Conservation (phyloP, 2,329 filamentous ascomycete species). For the Endothia cerciana region DNA sequence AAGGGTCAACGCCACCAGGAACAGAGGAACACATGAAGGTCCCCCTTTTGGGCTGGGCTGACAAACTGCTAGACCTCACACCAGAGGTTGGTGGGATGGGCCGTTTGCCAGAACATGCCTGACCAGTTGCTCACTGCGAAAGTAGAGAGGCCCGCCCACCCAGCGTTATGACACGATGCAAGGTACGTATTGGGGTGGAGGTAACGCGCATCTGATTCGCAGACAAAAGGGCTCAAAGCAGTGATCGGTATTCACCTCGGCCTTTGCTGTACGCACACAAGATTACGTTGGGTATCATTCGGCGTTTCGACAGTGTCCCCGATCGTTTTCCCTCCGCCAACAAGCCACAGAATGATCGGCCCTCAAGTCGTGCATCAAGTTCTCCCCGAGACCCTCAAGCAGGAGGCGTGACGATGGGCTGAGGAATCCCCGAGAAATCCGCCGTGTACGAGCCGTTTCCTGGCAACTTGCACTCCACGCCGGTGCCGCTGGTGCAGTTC, state of each 20-base stretch:
- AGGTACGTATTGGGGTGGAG: too few relatives aligned
- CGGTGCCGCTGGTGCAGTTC: constrained; percentile 11
- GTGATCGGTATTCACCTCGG: neutral
- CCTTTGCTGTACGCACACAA: neutral
- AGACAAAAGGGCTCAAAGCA: neutral
- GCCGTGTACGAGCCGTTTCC: constrained; percentile 20
- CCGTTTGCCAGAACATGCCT: neutral
- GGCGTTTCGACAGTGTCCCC: neutral
- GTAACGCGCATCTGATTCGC: too few relatives aligned
- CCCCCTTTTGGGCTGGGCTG: neutral
- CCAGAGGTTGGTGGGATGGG: neutral
- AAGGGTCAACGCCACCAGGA: constrained; percentile 9
- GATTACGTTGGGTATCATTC: constrained; percentile 14
- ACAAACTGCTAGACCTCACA: constrained; percentile 3
- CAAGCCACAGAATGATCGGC: neutral
- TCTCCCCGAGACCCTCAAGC: neutral
- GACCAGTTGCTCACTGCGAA: neutral
- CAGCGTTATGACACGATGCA: neutral
- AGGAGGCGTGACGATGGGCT: neutral
- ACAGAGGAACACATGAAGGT: neutral
- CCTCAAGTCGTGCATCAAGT: neutral
- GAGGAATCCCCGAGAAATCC: constrained; percentile 11
- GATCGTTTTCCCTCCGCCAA: neutral
- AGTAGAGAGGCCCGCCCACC: neutral
- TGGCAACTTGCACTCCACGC: constrained; percentile 17